A percentile compares a stretch with the other conserved stretches of the same genome.
Conservation (phyloP, 331 rosid species). For the Saraca asoca region DNA sequence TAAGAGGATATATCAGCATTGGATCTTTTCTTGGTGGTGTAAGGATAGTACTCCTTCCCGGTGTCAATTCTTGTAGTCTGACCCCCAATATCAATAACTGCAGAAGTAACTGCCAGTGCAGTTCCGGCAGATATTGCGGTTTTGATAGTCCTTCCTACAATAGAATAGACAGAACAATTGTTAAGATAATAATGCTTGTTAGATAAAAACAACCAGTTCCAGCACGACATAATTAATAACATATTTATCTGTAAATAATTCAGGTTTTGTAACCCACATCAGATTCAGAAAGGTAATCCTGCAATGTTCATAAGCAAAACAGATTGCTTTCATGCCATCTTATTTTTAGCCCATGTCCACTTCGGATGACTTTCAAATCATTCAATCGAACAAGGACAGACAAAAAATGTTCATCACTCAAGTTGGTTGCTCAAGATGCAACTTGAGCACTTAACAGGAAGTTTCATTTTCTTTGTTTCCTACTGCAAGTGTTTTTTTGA, state of each 20-base stretch:
- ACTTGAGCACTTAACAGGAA: neutral
- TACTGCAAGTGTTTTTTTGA: no score
- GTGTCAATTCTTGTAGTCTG: slow-evolving; percentile 72
- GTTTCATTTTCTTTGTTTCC: no score
- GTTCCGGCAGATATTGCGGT: slow-evolving; percentile 90
- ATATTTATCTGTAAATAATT: neutral
- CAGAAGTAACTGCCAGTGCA: slow-evolving; percentile 81
- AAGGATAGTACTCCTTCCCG: slow-evolving; percentile 88
- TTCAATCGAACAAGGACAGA: neutral
- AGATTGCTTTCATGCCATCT: neutral
- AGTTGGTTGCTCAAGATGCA: neutral
- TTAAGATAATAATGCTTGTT: slow-evolving; percentile 25
- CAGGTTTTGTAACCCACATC: slow-evolving; percentile 11
- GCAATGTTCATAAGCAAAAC: neutral
- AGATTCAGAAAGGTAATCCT: slow-evolving; percentile 6
- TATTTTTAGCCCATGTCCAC: neutral
- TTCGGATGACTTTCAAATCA: slow-evolving; percentile 5
- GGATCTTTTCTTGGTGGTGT: slow-evolving; percentile 86
- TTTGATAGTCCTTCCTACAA: slow-evolving; percentile 74
- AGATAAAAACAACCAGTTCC: slow-evolving; percentile 2
- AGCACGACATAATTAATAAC: neutral
- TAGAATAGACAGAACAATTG: slow-evolving; percentile 31
- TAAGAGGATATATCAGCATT: slow-evolving; percentile 40
- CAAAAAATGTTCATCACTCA: neutral
- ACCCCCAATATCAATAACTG: slow-evolving; percentile 71